Evolutionary conservation across 2,329 filamentous ascomycete genomes (phyloP).

Genomic region (Penicillium sp.): DNA sequence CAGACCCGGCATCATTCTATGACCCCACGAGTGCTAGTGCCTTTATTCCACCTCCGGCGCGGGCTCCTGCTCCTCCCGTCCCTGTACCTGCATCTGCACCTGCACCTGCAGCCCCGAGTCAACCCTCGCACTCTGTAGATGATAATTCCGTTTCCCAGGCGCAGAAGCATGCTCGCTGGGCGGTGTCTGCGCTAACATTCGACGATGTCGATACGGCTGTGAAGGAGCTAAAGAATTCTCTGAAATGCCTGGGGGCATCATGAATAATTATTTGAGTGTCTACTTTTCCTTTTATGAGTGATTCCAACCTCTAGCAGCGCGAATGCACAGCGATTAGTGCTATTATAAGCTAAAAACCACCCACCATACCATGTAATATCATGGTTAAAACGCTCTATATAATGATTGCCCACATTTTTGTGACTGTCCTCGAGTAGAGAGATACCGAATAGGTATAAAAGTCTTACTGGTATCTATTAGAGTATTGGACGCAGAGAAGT

Average conservation of each 20-base stretch:
- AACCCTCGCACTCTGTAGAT: slow-evolving; percentile 49
- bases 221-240: slow-evolving; percentile 76
- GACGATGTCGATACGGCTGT: slow-evolving; percentile 92
- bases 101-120: slow-evolving; percentile 23
- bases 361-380: too few species aligned
- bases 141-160: slow-evolving; percentile 79
- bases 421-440: too few species aligned
- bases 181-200: slow-evolving; percentile 94
- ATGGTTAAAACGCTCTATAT: too few species aligned
- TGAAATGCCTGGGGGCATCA: slow-evolving; percentile 68
- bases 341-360: too few species aligned
- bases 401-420: too few species aligned
- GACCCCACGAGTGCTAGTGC: slow-evolving; percentile 21
- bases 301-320: background rate
- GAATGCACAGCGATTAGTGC: background rate
- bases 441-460: too few species aligned
- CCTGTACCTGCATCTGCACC: slow-evolving; percentile 33
- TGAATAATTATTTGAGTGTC: background rate
- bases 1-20: slow-evolving; percentile 29
- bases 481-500: too few species aligned
- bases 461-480: too few species aligned
- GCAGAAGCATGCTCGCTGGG: slow-evolving; percentile 96
- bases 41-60: slow-evolving; percentile 14
- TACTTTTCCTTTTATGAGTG: background rate
- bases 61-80: slow-evolving; percentile 9